Conservation (phyloP, 257 asterid species). For the Petunia secreta region DNA sequence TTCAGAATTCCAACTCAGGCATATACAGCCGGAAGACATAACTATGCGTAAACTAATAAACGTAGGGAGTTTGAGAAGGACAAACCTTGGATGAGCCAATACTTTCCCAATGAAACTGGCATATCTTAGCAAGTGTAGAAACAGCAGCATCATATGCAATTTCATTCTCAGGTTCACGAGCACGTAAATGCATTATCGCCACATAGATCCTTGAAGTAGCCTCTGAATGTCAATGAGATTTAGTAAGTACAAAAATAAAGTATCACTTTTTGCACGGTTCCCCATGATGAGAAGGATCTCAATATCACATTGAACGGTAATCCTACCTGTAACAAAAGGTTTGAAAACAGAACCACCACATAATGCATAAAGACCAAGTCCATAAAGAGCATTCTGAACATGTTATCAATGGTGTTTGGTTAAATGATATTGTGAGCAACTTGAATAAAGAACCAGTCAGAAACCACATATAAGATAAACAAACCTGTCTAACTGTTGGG, state of each 20-base stretch:
- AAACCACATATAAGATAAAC: slow-evolving; percentile 1
- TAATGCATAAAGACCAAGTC: slow-evolving; percentile 93
- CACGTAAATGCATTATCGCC: slow-evolving; percentile 68
- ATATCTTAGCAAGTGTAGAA: slow-evolving; percentile 92
- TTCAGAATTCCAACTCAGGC: no score
- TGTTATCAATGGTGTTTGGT: neutral
- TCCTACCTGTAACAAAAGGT: slow-evolving; percentile 83
- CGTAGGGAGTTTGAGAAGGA: neutral
- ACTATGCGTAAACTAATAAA: no score
- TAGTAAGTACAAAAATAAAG: neutral
- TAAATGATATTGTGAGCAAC: neutral
- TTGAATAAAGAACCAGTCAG: neutral
- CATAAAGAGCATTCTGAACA: slow-evolving; percentile 91
- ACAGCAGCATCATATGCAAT: slow-evolving; percentile 97
- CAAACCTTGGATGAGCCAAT: slow-evolving; percentile 81
- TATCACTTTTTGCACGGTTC: neutral
- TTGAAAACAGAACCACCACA: slow-evolving; percentile 79
- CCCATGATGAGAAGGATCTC: neutral
- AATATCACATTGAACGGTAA: neutral
- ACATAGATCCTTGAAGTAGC: slow-evolving; percentile 89
- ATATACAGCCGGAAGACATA: no score
- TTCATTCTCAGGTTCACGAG: slow-evolving; percentile 60
- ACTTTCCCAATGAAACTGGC: slow-evolving; percentile 83
- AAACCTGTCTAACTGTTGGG: slow-evolving; percentile 90
- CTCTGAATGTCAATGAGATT: slow-evolving; percentile 46